These are phyloP conservation scores for Eucommia ulmoides DNA, from an alignment of 257 asterid genomes.

Conservation along the genomic window DNA sequence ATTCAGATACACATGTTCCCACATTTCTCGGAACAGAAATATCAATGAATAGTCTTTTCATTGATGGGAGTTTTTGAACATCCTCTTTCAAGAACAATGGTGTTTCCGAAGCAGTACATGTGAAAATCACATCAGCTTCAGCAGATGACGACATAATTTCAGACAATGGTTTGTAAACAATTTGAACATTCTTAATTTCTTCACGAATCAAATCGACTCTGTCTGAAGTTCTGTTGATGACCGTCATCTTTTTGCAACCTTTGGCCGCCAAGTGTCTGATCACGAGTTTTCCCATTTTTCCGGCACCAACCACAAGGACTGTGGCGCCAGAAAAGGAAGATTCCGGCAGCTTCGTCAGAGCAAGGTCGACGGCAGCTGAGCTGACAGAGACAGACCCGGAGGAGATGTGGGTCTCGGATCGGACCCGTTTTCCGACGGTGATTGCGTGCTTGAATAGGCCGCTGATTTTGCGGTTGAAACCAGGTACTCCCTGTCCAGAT, in stretches of 20 bases:
- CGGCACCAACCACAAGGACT: constrained; percentile 80
- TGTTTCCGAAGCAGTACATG: constrained; percentile 77
- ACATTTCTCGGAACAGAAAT: constrained; percentile 92
- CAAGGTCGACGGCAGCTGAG: constrained; percentile 92
- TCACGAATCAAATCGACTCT: constrained; percentile 66
- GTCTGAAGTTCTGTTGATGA: constrained; percentile 70
- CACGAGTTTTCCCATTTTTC: constrained; percentile 98
- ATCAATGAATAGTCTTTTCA: constrained; percentile 60
- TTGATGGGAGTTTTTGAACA: constrained; percentile 41
- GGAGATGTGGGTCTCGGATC: constrained; percentile 85
- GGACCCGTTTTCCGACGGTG: constrained; percentile 84
- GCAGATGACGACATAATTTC: constrained; percentile 54
- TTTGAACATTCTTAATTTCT: constrained; percentile 59
- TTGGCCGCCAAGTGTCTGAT: constrained; percentile 85
- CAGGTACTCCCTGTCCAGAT: constrained; percentile 81
- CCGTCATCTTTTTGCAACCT: constrained; percentile 84
- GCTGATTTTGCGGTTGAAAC: constrained; percentile 84
- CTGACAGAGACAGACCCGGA: constrained; percentile 96
- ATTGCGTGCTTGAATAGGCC: constrained; percentile 94
- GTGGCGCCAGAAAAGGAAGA: constrained; percentile 52
- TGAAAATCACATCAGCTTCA: constrained; percentile 76
- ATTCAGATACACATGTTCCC: constrained; percentile 67
- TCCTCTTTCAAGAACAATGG: constrained; percentile 60
- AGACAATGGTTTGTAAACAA: constrained; percentile 51
- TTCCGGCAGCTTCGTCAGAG: constrained; percentile 78